Base-by-base conservation (phyloP, 495 filamentous ascomycete species). In the Patellaria atrata region DNA sequence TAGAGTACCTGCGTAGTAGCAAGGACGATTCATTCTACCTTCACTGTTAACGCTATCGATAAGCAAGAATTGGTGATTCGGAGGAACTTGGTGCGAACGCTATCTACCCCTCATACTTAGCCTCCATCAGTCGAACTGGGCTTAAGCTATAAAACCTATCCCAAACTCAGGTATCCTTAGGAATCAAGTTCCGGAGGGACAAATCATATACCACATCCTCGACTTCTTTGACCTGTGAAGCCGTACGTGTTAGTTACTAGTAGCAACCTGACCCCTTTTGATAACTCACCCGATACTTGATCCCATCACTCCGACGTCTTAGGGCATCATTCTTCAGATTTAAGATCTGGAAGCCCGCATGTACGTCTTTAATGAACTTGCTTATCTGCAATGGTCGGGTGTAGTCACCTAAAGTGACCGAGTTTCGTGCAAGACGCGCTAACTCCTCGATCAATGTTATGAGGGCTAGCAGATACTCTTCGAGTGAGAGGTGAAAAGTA, bases 151-250 rank as follows among this genome's bases (percentile, higher is more conserved):
- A n/a, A n/a, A 31, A 31, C 20, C 14, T 31, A 14, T 12, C 15
- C 5, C 12, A 8, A 13, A 13, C 12, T 5, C 5, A 5, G 5
- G 5, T 12, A 6, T 11, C 7, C 10, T 31, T 43, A n/a, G 81
- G 75, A 14, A 92, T 65, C 40, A 96, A 55, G 47, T 87, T 86
- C 34, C 87, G 70, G 53, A 96, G 58, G 4, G 78, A 83, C 19
- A 97, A 63, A 53, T 97, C 89, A 49, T 97, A n/a, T 12, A 92
- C 85, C 14, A 97, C 84, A 57, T 97, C 89, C 63, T 97, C 89
- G 23, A 92, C 82, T 60, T 93, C 93, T 67, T 96, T 96, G 29
- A 82, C 65, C 73, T 77, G 42, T 38, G n/a, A n/a, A n/a, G n/a
- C n/a, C n/a, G n/a, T n/a, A n/a, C n/a, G n/a, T n/a, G n/a, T n/a